These are phyloP conservation scores for Isabelozyma gotoi DNA, from an alignment of 805 yeast species.

Conservation along the genomic window DNA sequence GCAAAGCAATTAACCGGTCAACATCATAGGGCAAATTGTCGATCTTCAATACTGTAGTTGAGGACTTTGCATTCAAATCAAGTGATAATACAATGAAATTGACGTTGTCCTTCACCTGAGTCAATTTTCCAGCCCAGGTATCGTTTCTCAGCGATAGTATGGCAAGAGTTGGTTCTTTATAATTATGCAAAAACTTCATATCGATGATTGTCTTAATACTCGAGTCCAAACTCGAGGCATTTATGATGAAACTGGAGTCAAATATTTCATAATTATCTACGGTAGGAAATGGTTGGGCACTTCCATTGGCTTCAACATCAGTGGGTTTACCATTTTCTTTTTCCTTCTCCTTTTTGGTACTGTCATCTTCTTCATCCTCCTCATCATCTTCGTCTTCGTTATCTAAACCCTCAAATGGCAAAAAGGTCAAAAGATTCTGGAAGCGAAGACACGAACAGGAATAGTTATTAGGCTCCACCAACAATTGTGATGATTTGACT, in stretches of 20 bases:
- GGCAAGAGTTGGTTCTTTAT: constrained; percentile 80
- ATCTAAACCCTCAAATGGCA: constrained; percentile 57
- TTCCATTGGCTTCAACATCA: neutral
- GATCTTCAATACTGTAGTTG: constrained; percentile 68
- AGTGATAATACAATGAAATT: constrained; percentile 64
- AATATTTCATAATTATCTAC: constrained; percentile 21
- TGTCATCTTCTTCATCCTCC: constrained; percentile 32
- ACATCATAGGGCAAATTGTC: constrained; percentile 73
- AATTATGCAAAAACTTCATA: constrained; percentile 67
- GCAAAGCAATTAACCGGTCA: constrained; percentile 60
- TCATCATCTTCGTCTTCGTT: constrained; percentile 40
- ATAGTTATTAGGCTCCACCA: constrained; percentile 58
- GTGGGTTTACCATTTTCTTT: constrained; percentile 9
- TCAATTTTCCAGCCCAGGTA: constrained; percentile 79
- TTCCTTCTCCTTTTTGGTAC: constrained; percentile 10
- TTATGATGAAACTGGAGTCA: constrained; percentile 58
- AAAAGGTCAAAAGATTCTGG: constrained; percentile 66
- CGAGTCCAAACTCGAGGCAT: constrained; percentile 55
- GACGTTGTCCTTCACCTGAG: constrained; percentile 60
- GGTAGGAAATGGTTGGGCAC: neutral
- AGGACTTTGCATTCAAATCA: constrained; percentile 54
- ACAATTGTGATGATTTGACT: constrained; percentile 42
- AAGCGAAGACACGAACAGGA: constrained; percentile 58
- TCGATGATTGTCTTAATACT: constrained; percentile 66
- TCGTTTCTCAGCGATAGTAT: constrained; percentile 53